Evolutionary conservation across 2,329 filamentous ascomycete genomes (phyloP).

Genomic region (Trichoderma koningiopsis): DNA sequence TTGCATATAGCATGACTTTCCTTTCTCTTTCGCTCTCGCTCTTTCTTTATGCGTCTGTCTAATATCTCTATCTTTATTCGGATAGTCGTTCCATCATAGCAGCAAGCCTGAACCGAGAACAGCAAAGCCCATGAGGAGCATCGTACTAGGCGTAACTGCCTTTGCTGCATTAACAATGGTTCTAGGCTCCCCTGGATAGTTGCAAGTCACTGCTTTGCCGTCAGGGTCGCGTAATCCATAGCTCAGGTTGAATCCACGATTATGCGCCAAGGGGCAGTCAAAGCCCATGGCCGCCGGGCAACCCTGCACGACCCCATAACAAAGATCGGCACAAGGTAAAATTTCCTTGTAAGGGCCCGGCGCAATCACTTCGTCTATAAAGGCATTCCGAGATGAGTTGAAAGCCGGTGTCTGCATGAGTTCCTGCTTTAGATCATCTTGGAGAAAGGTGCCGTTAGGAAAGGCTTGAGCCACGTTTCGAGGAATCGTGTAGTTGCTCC

Average conservation of each 20-base stretch:
- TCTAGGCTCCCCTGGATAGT: constrained; percentile 43
- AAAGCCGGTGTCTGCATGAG: constrained; percentile 32
- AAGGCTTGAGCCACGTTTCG: constrained; percentile 74
- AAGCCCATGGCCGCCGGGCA: constrained; percentile 81
- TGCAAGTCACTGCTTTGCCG: constrained; percentile 39
- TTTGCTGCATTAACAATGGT: constrained; percentile 33
- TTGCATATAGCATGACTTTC: constrained; percentile 7
- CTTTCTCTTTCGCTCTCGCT: background rate
- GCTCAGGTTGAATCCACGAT: constrained; percentile 40
- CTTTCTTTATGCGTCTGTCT: background rate
- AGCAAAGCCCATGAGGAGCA: constrained; percentile 27
- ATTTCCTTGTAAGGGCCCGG: constrained; percentile 95
- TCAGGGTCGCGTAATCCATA: constrained; percentile 38
- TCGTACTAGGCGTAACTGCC: constrained; percentile 26
- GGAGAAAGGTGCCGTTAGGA: constrained; percentile 64
- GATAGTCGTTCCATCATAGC: background rate
- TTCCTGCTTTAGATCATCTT: constrained; percentile 37
- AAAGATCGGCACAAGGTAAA: constrained; percentile 83
- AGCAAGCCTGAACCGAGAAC: constrained; percentile 2
- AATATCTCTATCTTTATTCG: background rate
- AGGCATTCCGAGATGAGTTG: constrained; percentile 64
- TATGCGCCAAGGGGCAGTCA: constrained; percentile 61
- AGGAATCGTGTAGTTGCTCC: constrained; percentile 46
- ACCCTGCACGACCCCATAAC: constrained; percentile 80
- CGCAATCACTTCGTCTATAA: constrained; percentile 70